Base-by-base conservation (phyloP, 2,329 filamentous ascomycete species). In the Hymenoscyphus infarciens region DNA sequence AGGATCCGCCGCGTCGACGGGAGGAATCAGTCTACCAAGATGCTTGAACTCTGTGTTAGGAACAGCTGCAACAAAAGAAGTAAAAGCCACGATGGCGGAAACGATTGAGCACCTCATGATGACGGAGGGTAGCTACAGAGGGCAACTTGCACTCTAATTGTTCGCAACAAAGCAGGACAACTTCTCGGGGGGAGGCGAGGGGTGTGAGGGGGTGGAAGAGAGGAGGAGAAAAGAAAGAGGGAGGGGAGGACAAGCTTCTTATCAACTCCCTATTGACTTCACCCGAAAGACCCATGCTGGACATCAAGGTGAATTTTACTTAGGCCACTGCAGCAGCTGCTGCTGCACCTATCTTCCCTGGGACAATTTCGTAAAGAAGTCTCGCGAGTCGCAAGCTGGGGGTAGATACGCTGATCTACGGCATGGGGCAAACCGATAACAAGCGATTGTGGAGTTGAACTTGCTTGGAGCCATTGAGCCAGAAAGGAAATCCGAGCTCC, bases 101-200 rank as follows among this genome's bases (percentile, higher is more conserved):
- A 71, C 16, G 52, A 71, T 42, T 57, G 69, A 69, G 25, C 61
- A 49, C 67, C 66, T 73, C 71, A 73, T 72, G 39, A 25, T 62
- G 59, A 60, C 33, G 49, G 52, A 49, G 19, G 42, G 42, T 8
- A 3, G 27, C 59, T 54, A 52, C 33, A 61, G 60, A 61, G n/a
- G 27, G 45, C 31, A 31, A 42, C 55, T 39, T n/a, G n/a, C 25
- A 25, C 33, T 45, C 25, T 49, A 61, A 25, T 49, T 49, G 42
- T 49, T 22, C 42, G 19, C n/a, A 49, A 49, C n/a, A 22, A 42
- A 42, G 29, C 19, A 27, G n/a, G 27, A 54, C 55, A 60, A 58
- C 52, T 35, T 7, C 22, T 38, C 38, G 6, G 5, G n/a, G 19
- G 42, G 29, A 45, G 16, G 52, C 19, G 25, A 39, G 10, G 25